A percentile compares a stretch with the other conserved stretches of the same genome.
Evolutionary conservation across 148 eudicot genomes (phyloP).

Genomic region (Persicaria tinctoria): DNA sequence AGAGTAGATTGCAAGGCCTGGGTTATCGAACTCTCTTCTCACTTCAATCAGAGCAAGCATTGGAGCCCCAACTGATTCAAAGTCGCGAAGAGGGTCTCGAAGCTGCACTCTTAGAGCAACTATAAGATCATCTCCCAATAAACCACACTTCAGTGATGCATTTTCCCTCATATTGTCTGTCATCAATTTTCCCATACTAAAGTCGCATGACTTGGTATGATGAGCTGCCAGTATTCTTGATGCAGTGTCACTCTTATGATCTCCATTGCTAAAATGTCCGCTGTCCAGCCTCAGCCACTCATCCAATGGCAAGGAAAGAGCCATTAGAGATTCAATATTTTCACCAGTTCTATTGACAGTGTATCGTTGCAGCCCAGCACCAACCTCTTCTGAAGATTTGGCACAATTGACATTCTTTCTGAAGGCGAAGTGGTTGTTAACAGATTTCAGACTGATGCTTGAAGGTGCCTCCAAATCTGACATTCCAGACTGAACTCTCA

Average conservation of each 20-base stretch:
- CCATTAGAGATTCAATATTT: conserved; percentile 40
- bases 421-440: not conserved
- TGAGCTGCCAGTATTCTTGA: conserved; percentile 68
- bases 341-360: not conserved
- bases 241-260: conserved; percentile 41
- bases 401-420: not conserved
- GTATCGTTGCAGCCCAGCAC: not conserved
- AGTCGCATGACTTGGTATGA: conserved; percentile 39
- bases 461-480: conserved; percentile 68
- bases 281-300: conserved; percentile 86
- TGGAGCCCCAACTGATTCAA: conserved; percentile 90
- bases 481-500: conserved; percentile 79
- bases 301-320: conserved; percentile 66
- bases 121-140: conserved; percentile 64
- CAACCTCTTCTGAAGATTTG: conserved; percentile 9
- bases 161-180: conserved; percentile 36
- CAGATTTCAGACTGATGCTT: conserved; percentile 42
- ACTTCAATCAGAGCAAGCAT: conserved; percentile 88
- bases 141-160: conserved; percentile 35
- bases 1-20: conserved; percentile 2
- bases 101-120: conserved; percentile 73
- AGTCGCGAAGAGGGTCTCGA: conserved; percentile 77
- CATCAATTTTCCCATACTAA: conserved; percentile 27
- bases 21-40: conserved; percentile 21
- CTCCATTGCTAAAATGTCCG: conserved; percentile 41